These are phyloP conservation scores for Adansonia rubrostipa DNA, from an alignment of 441 rosid genomes.

Conservation along the genomic window DNA sequence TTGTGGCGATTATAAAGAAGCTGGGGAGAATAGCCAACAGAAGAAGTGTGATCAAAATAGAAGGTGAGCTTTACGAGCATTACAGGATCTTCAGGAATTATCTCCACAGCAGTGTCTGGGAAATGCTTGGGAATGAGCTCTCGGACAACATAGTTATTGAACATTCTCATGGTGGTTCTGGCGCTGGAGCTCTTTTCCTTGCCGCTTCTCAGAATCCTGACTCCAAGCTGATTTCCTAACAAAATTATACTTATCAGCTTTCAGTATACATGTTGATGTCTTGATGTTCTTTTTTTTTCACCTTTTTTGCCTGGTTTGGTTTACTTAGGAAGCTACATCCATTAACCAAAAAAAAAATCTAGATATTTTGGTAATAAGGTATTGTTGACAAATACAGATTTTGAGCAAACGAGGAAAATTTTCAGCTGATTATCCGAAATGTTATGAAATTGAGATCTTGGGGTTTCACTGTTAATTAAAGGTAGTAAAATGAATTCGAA, in stretches of 20 bases:
- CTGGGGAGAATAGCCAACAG: conserved; percentile 54
- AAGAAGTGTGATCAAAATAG: conserved; percentile 55
- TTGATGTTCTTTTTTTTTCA: too few relatives aligned
- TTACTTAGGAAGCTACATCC: neutral
- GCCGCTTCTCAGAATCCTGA: conserved; percentile 42
- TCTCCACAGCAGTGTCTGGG: conserved; percentile 65
- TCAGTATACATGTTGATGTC: neutral
- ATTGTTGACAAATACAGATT: neutral
- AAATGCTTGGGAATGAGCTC: conserved; percentile 65
- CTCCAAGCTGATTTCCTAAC: neutral
- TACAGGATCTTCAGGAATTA: conserved; percentile 63
- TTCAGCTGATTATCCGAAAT: neutral
- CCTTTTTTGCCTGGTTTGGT: too few relatives aligned
- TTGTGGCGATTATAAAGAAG: conserved; percentile 68
- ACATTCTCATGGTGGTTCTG: conserved; percentile 59
- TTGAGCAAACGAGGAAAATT: neutral
- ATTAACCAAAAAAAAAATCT: neutral
- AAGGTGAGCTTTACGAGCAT: conserved; percentile 72
- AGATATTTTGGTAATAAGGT: neutral
- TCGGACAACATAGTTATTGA: conserved; percentile 55
- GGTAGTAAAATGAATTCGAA: too few relatives aligned
- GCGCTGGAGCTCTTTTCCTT: conserved; percentile 58
- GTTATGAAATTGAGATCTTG: too few relatives aligned
- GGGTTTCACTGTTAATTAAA: too few relatives aligned
- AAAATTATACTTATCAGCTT: neutral